Percentiles rank a stretch among this genome's conserved stretches.
These are phyloP conservation scores for Selenicereus undatus DNA, from an alignment of 148 eudicot genomes.

Conservation along the genomic window DNA sequence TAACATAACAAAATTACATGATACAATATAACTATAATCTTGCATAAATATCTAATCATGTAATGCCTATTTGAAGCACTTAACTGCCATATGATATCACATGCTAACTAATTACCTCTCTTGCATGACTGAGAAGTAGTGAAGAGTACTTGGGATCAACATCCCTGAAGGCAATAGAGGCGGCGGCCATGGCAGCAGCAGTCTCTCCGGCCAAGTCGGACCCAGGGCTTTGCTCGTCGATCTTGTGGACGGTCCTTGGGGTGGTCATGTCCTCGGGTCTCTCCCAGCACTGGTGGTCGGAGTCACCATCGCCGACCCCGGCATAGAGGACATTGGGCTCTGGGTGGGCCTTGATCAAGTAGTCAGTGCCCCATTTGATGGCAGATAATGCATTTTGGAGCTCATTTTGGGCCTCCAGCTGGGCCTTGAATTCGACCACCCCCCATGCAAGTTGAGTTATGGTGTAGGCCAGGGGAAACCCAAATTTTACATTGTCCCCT, in stretches of 20 bases:
- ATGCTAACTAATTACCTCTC: constrained; percentile 21
- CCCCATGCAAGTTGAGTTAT: constrained; percentile 55
- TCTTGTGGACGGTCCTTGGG: constrained; percentile 34
- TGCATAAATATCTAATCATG: too few relatives aligned
- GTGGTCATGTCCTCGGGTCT: constrained; percentile 62
- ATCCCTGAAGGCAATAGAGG: constrained; percentile 35
- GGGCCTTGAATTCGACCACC: constrained; percentile 33
- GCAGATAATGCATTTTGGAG: constrained; percentile 37
- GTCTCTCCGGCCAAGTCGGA: constrained; percentile 54
- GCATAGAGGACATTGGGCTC: constrained; percentile 36
- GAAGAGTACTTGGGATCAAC: constrained; percentile 30
- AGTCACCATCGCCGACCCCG: constrained; percentile 20
- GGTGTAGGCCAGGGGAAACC: constrained; percentile 46
- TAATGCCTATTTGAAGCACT: neutral
- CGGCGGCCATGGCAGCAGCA: constrained; percentile 48
- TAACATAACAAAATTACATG: too few relatives aligned
- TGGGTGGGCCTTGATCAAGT: constrained; percentile 50
- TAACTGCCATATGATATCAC: too few relatives aligned
- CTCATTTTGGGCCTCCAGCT: constrained; percentile 28
- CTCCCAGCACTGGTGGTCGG: constrained; percentile 54
- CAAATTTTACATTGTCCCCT: constrained; percentile 54
- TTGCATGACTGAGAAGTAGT: constrained; percentile 37
- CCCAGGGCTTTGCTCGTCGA: constrained; percentile 41
- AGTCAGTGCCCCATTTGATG: constrained; percentile 62
- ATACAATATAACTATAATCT: too few relatives aligned